Conservation (phyloP, 495 filamentous ascomycete species). For the Astrothelium macrocarpum region DNA sequence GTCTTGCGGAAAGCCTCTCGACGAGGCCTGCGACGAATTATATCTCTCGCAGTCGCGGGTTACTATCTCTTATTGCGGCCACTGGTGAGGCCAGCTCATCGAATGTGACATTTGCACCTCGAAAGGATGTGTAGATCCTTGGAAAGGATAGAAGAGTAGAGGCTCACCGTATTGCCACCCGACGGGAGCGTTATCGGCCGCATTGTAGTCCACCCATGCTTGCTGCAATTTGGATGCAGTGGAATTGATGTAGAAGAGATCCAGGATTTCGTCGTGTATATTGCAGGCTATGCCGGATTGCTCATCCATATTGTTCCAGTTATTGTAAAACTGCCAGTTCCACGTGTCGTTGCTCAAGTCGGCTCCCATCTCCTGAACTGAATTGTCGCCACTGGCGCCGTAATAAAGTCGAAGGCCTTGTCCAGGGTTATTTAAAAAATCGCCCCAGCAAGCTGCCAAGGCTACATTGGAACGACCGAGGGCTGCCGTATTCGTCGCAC, state of each 20-base stretch:
- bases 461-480: background rate
- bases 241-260: background rate
- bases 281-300: background rate
- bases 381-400: background rate
- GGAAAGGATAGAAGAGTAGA: too few relatives aligned
- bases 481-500: background rate
- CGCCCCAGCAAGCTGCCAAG: background rate
- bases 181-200: too few relatives aligned
- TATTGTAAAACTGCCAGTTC: background rate
- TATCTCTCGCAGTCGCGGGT: too few relatives aligned
- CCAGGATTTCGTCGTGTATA: background rate
- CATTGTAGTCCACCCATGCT: background rate
- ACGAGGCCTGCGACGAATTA: too few relatives aligned
- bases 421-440: background rate
- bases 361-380: conserved; percentile 1
- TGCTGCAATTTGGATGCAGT: background rate
- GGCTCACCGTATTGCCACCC: too few relatives aligned
- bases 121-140: too few relatives aligned
- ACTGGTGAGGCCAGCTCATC: too few relatives aligned
- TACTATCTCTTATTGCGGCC: too few relatives aligned
- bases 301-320: background rate
- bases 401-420: background rate
- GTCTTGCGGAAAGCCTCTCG: too few relatives aligned
- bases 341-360: background rate
- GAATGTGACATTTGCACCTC: too few relatives aligned